Evolutionary conservation across 169 alveolate species (phyloP).

Genomic region (Eimeria acervulina): DNA sequence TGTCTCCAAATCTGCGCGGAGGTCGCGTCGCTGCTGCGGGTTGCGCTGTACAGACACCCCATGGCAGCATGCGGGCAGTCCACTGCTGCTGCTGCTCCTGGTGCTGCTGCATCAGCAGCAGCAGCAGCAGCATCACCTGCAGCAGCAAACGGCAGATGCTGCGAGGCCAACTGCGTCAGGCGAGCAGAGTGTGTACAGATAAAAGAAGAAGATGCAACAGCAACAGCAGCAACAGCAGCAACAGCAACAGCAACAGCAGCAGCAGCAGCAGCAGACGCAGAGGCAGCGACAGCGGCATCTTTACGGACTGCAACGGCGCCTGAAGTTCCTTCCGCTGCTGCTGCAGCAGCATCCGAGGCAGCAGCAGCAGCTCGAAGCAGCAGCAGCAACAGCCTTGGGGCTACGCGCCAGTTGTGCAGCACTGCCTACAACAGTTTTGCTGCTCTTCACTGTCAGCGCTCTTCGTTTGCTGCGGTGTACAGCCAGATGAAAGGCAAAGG

Average conservation of each 20-base stretch:
- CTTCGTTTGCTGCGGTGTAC: slow-evolving; percentile 47
- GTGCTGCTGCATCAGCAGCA: not conserved
- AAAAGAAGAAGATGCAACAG: not conserved
- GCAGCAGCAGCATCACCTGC: not conserved
- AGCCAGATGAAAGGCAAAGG: slow-evolving; percentile 4
- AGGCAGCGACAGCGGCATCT: not conserved
- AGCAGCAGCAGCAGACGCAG: not conserved
- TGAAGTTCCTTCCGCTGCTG: not conserved
- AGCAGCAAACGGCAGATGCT: slow-evolving; percentile 48
- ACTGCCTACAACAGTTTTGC: slow-evolving; percentile 34
- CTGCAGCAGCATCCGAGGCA: not conserved
- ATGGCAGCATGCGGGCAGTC: slow-evolving; percentile 33
- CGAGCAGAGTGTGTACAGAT: not conserved
- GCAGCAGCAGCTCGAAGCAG: not conserved
- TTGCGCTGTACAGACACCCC: slow-evolving; percentile 71
- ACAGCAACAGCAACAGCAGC: not conserved
- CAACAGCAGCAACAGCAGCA: not conserved
- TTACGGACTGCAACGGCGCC: not conserved
- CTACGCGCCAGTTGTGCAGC: slow-evolving; percentile 30
- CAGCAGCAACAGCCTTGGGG: not conserved
- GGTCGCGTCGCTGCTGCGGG: slow-evolving; percentile 65
- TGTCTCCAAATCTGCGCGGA: slow-evolving; percentile 80
- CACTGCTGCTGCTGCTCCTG: not conserved
- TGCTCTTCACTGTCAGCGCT: slow-evolving; percentile 63
- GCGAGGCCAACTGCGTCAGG: slow-evolving; percentile 7